Conservation (phyloP, 2,329 filamentous ascomycete species). For the Dactylellina leptospora region DNA sequence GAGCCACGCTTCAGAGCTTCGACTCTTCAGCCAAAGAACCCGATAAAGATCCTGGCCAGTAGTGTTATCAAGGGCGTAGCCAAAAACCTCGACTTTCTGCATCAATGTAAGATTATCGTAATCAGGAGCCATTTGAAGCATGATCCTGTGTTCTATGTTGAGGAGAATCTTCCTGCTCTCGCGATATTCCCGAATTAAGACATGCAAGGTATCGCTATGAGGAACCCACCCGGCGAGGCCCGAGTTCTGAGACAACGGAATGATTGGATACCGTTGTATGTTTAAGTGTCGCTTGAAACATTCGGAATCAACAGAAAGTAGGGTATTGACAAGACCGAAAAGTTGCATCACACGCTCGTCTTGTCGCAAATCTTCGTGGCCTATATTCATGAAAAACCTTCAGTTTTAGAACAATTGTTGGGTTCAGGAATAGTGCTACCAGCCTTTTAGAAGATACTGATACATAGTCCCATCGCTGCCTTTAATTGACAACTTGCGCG, state of each 20-base stretch:
- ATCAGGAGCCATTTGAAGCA: constrained; percentile 99
- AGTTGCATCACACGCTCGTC: constrained; percentile 99
- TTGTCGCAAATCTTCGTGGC: constrained; percentile 97
- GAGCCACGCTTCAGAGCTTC: constrained; percentile 97
- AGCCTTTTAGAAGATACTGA: constrained; percentile 88
- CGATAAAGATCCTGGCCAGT: constrained; percentile 98
- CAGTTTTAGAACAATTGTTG: too few species aligned
- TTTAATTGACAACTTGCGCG: constrained; percentile 84
- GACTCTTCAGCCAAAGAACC: constrained; percentile 98
- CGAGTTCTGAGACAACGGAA: constrained; percentile 94
- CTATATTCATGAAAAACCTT: constrained; percentile 16
- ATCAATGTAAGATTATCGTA: constrained; percentile 98
- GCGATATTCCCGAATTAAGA: constrained; percentile 95
- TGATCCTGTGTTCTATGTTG: constrained; percentile 99
- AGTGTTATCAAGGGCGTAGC: constrained; percentile 98
- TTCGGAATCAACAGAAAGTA: constrained; percentile 91
- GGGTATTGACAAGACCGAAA: constrained; percentile 95
- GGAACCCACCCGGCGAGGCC: constrained; percentile 95
- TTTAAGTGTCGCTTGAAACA: constrained; percentile 96
- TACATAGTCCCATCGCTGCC: constrained; percentile 90
- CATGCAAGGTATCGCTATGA: constrained; percentile 96
- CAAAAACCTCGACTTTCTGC: constrained; percentile 99
- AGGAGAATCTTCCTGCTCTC: constrained; percentile 96
- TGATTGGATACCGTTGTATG: constrained; percentile 95
- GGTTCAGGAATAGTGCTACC: too few species aligned